Evolutionary conservation across 140 eudicot species (phyloP).

Genomic region (Oenanthe javanica): DNA sequence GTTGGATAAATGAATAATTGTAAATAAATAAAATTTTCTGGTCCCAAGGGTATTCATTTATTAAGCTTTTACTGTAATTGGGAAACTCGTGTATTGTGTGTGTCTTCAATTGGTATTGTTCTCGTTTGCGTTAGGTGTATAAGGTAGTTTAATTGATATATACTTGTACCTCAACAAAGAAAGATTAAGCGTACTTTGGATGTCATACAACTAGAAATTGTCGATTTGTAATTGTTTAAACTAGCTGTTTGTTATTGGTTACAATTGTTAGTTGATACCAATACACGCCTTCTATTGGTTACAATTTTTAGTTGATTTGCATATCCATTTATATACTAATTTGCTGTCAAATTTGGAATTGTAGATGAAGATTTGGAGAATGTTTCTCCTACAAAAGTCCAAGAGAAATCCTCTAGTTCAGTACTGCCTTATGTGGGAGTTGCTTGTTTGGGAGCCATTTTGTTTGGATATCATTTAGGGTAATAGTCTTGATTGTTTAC

Average conservation of each 20-base stretch:
- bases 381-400: slow-evolving; percentile 37
- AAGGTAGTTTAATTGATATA: not conserved
- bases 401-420: slow-evolving; percentile 57
- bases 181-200: no score
- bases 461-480: slow-evolving; percentile 98
- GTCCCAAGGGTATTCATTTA: no score
- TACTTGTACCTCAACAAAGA: not conserved
- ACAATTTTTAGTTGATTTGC: no score
- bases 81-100: no score
- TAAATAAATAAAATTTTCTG: no score
- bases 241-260: no score
- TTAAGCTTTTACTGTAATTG: no score
- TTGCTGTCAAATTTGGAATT: not conserved
- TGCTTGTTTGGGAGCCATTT: slow-evolving; percentile 93
- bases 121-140: no score
- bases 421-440: slow-evolving; percentile 94
- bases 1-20: no score
- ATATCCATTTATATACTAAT: slow-evolving; percentile 15
- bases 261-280: not conserved
- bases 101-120: no score
- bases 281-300: not conserved
- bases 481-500: slow-evolving; percentile 16
- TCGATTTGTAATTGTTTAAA: no score
- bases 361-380: slow-evolving; percentile 63
- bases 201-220: no score